Conservation (phyloP, 2,329 filamentous ascomycete species). For the Fusarium sp. region DNA sequence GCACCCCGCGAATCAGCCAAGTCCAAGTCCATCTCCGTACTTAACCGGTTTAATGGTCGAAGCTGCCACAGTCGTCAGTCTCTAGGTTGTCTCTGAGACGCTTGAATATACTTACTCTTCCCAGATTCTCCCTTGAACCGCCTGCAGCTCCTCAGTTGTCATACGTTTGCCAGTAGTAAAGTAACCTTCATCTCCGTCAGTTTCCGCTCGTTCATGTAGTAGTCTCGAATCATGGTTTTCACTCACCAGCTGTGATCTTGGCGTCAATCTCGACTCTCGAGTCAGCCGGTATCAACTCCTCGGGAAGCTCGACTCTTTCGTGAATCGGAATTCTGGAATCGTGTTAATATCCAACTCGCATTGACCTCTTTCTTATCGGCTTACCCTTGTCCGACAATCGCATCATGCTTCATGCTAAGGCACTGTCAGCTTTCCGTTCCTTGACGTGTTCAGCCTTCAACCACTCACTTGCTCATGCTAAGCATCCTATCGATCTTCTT, state of each 20-base stretch:
- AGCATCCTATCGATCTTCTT: conserved; percentile 99
- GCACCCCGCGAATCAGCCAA: conserved; percentile 30
- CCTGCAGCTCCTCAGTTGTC: conserved; percentile 84
- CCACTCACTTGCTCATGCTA: conserved; percentile 93
- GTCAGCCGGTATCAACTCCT: conserved; percentile 93
- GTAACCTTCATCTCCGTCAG: conserved; percentile 61
- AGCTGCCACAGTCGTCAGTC: conserved; percentile 48
- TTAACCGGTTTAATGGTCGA: conserved; percentile 53
- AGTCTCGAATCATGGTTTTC: conserved; percentile 4
- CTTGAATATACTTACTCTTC: conserved; percentile 69
- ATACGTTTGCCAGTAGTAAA: conserved; percentile 91
- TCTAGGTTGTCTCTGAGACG: conserved; percentile 10
- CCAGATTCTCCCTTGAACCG: conserved; percentile 91
- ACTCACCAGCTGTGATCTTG: conserved; percentile 92
- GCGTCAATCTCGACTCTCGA: conserved; percentile 98
- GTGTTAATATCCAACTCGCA: conserved; percentile 26
- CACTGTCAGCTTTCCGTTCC: conserved; percentile 43
- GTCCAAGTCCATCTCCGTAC: conserved; percentile 24
- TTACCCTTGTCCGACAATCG: conserved; percentile 83
- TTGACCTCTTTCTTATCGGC: conserved; percentile 39
- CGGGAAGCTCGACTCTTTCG: conserved; percentile 90
- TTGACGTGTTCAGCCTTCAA: conserved; percentile 18
- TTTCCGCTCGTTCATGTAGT: conserved; percentile 19
- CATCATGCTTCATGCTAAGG: conserved; percentile 86
- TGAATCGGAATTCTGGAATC: conserved; percentile 77